phyloP scores from a whole-genome alignment of 164 flowering plant genomes.

The Pachysandra terminalis region DNA sequence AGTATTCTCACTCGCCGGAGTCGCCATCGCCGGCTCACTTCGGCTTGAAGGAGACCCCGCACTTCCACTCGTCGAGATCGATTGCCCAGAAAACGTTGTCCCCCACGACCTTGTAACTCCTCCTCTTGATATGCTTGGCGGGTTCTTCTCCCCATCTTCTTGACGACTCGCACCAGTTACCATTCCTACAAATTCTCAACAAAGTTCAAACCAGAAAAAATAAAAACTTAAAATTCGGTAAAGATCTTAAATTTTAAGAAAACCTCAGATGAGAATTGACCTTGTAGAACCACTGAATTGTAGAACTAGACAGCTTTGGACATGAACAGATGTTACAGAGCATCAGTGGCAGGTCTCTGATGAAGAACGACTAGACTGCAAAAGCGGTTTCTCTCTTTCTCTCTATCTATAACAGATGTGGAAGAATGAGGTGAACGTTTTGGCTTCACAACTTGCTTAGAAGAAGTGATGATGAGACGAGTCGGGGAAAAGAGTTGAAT shows the following conservation, averaged over 20 bases:
- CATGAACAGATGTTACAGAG: not conserved
- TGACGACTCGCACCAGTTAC: constrained; percentile 25
- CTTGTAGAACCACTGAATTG: not conserved
- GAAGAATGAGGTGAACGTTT: too few relatives aligned
- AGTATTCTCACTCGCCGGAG: constrained; percentile 63
- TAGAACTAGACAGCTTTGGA: not conserved
- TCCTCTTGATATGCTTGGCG: constrained; percentile 33
- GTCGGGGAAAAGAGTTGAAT: too few relatives aligned
- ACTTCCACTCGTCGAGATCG: constrained; percentile 89
- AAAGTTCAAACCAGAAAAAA: not conserved
- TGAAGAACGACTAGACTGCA: not conserved
- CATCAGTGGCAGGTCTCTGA: constrained; percentile 5
- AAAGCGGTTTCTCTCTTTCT: not conserved
- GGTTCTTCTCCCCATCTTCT: constrained; percentile 45
- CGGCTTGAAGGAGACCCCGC: constrained; percentile 83
- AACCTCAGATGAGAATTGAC: constrained; percentile 7
- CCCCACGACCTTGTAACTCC: constrained; percentile 57
- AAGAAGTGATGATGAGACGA: too few relatives aligned
- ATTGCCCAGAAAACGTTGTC: constrained; percentile 63
- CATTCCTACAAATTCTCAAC: constrained; percentile 30
- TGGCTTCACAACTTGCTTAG: too few relatives aligned
- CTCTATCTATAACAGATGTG: not conserved
- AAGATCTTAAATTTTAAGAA: not conserved
- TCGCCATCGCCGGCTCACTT: constrained; percentile 59
- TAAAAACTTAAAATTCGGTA: not conserved